Percentiles rank a stretch among this genome's conserved stretches.
Evolutionary conservation across 805 yeast genomes (phyloP).

Genomic region (Lipomyces oligophaga): DNA sequence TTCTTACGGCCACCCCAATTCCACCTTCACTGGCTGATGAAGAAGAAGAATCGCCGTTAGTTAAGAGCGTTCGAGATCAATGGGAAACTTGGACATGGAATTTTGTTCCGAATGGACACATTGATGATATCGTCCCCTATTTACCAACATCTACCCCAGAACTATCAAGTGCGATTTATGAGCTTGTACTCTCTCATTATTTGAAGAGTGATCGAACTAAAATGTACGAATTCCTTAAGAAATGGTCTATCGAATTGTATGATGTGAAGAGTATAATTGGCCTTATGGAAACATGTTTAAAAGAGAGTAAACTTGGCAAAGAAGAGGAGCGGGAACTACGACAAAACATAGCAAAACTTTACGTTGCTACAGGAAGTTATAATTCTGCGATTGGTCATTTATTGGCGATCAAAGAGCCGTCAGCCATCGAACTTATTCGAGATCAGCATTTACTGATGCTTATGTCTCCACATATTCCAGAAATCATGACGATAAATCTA

Average conservation of each 20-base stretch:
- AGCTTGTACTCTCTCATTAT: conserved; percentile 47
- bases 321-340: conserved; percentile 23
- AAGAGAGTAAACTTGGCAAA: conserved; percentile 46
- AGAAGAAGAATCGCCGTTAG: conserved; percentile 29
- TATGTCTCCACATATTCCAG: conserved; percentile 36
- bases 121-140: conserved; percentile 46
- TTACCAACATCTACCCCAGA: conserved; percentile 54
- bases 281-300: no score
- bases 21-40: conserved; percentile 21
- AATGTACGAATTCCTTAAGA: conserved; percentile 45
- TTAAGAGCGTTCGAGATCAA: conserved; percentile 37
- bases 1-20: conserved; percentile 31
- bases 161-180: conserved; percentile 43
- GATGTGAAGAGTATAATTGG: conserved; percentile 45
- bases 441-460: conserved; percentile 50
- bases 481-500: conserved; percentile 37
- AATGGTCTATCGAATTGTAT: conserved; percentile 60
- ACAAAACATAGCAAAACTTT: conserved; percentile 41
- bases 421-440: conserved; percentile 55
- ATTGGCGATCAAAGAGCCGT: conserved; percentile 51
- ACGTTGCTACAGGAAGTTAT: conserved; percentile 56
- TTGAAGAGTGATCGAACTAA: conserved; percentile 39
- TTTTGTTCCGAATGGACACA: conserved; percentile 49
- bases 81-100: conserved; percentile 66
- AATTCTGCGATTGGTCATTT: conserved; percentile 62